Evolutionary conservation across 2,329 filamentous ascomycete genomes (phyloP).

Genomic region (Fusarium miscanthi): DNA sequence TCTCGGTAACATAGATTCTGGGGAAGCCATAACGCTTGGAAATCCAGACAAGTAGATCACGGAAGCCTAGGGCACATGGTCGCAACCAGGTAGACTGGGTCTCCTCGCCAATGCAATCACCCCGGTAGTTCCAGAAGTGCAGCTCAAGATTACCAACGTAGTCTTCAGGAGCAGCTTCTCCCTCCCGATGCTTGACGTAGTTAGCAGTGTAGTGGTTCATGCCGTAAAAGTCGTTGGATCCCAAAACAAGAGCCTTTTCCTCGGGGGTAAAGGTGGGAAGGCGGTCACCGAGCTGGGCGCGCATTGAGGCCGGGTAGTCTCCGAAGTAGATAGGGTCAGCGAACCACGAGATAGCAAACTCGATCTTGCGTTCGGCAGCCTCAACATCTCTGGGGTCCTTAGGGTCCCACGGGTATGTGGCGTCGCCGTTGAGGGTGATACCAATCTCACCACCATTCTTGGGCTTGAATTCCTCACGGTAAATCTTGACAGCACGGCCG

Average conservation of each 20-base stretch:
- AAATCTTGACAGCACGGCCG: slow-evolving; percentile 82
- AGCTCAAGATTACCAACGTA: slow-evolving; percentile 80
- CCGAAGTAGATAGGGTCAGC: slow-evolving; percentile 88
- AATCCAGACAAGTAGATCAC: slow-evolving; percentile 80
- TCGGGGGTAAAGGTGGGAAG: slow-evolving; percentile 80
- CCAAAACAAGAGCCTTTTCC: slow-evolving; percentile 78
- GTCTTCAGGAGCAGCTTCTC: slow-evolving; percentile 71
- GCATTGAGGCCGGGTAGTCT: slow-evolving; percentile 86
- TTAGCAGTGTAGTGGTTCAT: slow-evolving; percentile 96
- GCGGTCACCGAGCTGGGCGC: slow-evolving; percentile 80
- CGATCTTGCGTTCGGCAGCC: slow-evolving; percentile 82
- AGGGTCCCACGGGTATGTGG: slow-evolving; percentile 84
- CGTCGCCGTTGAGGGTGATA: slow-evolving; percentile 89
- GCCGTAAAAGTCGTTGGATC: slow-evolving; percentile 93
- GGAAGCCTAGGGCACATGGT: slow-evolving; percentile 80
- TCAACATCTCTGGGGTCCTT: slow-evolving; percentile 79
- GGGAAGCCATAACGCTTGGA: slow-evolving; percentile 80
- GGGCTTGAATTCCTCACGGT: slow-evolving; percentile 83
- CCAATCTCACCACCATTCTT: slow-evolving; percentile 81
- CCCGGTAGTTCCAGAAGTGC: slow-evolving; percentile 75
- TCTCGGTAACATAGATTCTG: slow-evolving; percentile 89
- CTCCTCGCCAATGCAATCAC: slow-evolving; percentile 80
- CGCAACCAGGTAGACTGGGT: slow-evolving; percentile 86
- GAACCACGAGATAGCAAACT: slow-evolving; percentile 90
- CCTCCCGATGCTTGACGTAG: slow-evolving; percentile 80